phyloP scores from a whole-genome alignment of 2,329 filamentous ascomycete species.

The Aureobasidium sp. region DNA sequence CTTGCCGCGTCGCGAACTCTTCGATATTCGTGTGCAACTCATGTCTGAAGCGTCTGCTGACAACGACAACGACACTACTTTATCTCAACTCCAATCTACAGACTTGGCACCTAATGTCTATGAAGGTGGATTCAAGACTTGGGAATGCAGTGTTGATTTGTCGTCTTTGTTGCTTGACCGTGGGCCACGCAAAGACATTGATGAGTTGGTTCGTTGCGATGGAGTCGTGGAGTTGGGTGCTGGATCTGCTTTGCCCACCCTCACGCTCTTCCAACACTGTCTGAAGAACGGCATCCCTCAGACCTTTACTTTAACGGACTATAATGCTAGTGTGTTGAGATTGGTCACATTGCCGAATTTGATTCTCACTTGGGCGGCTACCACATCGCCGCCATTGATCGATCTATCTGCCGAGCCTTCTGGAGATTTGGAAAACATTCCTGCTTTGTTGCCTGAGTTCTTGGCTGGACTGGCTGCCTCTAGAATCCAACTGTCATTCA shows the following conservation, averaged over 20 bases:
- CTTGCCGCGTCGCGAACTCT: slow-evolving; percentile 68
- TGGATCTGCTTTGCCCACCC: slow-evolving; percentile 66
- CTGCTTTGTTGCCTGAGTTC: slow-evolving; percentile 54
- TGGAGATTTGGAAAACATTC: slow-evolving; percentile 56
- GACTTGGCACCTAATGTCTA: slow-evolving; percentile 78
- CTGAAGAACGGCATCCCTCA: slow-evolving; percentile 44
- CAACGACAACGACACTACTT: slow-evolving; percentile 39
- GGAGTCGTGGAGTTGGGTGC: slow-evolving; percentile 62
- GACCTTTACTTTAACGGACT: slow-evolving; percentile 65
- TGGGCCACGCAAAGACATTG: slow-evolving; percentile 42
- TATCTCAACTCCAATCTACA: slow-evolving; percentile 58
- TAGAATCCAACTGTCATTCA: slow-evolving; percentile 54
- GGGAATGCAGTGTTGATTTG: slow-evolving; percentile 78
- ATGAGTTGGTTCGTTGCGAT: slow-evolving; percentile 41
- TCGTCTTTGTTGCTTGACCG: slow-evolving; percentile 55
- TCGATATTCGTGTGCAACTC: slow-evolving; percentile 73
- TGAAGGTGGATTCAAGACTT: slow-evolving; percentile 83
- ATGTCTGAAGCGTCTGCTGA: slow-evolving; percentile 58
- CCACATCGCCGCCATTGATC: slow-evolving; percentile 18
- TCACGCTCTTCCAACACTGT: slow-evolving; percentile 62
- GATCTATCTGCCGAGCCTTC: slow-evolving; percentile 15
- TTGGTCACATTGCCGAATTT: slow-evolving; percentile 76
- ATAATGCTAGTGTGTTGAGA: slow-evolving; percentile 69
- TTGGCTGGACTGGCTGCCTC: slow-evolving; percentile 42
- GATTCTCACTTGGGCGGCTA: slow-evolving; percentile 55